Percentiles rank a stretch among this genome's conserved stretches.
These are phyloP conservation scores for Fusarium temperatum DNA, from an alignment of 2,329 filamentous ascomycete genomes.

Conservation along the genomic window DNA sequence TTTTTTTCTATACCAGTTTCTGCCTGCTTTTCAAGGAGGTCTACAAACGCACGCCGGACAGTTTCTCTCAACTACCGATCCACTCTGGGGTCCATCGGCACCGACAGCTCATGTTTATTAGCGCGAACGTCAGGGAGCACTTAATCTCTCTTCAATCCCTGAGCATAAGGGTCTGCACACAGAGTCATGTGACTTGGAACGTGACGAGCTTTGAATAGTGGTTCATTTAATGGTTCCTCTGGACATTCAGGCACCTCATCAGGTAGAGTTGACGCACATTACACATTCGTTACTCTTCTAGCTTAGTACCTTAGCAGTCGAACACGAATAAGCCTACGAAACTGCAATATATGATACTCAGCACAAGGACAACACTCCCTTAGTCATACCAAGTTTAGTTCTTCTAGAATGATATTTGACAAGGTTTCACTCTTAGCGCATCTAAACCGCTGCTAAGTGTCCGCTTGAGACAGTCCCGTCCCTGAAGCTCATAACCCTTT, in stretches of 20 bases:
- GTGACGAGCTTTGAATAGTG: background rate
- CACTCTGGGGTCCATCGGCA: conserved; percentile 6
- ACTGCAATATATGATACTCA: background rate
- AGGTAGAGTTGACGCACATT: background rate
- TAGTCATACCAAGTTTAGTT: conserved; percentile 1
- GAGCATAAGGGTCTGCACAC: background rate
- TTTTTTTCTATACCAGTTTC: conserved; percentile 5
- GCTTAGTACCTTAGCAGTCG: background rate
- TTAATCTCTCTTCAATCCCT: conserved; percentile 16
- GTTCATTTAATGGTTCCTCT: background rate
- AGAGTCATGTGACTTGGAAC: conserved; percentile 24
- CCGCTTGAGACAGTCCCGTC: conserved; percentile 12
- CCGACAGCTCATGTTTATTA: conserved; percentile 15
- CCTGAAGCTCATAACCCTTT: background rate
- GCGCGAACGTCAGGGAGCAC: conserved; percentile 22
- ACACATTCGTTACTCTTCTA: background rate
- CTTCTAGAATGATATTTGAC: conserved; percentile 21
- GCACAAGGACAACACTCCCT: background rate
- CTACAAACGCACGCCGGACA: conserved; percentile 1
- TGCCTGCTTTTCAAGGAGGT: conserved; percentile 2
- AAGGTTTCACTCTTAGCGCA: conserved; percentile 21
- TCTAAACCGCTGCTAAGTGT: background rate
- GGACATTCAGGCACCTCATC: background rate
- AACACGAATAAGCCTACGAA: background rate
- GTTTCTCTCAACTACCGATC: conserved; percentile 22